Evolutionary conservation across 345 rosid species (phyloP), one percentile per base, ranked within the genome.

Genomic region (Brassica rapa): DNA sequence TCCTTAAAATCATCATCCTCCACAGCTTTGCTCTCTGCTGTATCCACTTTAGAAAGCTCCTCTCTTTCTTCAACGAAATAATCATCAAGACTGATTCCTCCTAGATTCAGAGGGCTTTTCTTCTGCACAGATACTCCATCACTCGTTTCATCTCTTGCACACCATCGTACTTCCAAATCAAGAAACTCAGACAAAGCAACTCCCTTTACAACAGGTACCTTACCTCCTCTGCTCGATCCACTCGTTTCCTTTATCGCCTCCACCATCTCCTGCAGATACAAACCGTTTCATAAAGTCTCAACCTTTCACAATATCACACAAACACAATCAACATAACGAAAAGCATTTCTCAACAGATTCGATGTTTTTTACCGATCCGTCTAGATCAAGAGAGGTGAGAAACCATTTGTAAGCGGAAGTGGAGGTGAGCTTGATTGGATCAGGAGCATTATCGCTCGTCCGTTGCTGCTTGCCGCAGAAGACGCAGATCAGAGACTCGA

Each of bases 121-220:
- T 62, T 71, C 33, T 32, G 68, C 59, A 66, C 35, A 32, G 82
- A 56, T 57, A 70, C 43, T 63, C 71, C 80, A 49, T 49, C 69
- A 73, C 76, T 62, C 66, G 35, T 79, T 69, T 89, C 93, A 1
- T 83, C 53, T 55, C 61, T 83, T 2, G 87, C 56, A 77, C 84
- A 82, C 94, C 93, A 93, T 59, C 53, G 78, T 9, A 93, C 74
- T 80, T 95, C 91, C 46, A 95, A 84, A 87, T 88, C 90, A 65
- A 95, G 82, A 75, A 91, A 67, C 77, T 90, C 84, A 46, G 91
- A 87, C 75, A 95, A 46, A 1, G 82, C 74, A 80, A 88, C 5
- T 73, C 78, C 86, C 30, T 86, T 78, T 24, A 57, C 80, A 24
- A 68, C 77, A 0, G 70, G 72, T 4, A 65, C 68, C 33, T 56